phyloP scores from a whole-genome alignment of 176 grass and related monocot species.

The Areca catechu region DNA sequence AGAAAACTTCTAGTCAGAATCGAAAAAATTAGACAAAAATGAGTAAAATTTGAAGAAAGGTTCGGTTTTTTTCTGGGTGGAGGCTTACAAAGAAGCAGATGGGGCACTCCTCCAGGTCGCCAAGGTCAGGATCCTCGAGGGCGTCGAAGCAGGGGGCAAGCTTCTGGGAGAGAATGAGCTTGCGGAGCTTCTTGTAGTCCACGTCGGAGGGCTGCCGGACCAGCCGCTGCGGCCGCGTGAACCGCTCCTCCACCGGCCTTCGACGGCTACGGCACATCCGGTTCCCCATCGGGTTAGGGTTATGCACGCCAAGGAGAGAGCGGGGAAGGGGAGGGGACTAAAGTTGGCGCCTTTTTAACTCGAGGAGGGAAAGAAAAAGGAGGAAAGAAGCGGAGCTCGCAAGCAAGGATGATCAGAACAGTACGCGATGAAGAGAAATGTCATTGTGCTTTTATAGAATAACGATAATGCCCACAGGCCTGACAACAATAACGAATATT shows the following conservation, averaged over 20 bases:
- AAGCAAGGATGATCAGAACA: background rate
- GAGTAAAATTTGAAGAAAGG: background rate
- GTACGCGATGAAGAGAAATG: background rate
- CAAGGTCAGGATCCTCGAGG: slow-evolving; percentile 28
- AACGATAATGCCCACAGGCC: no score
- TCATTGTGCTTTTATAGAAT: background rate
- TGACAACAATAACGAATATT: no score
- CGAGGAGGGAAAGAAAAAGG: background rate
- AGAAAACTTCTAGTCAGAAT: background rate
- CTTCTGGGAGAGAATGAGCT: slow-evolving; percentile 43
- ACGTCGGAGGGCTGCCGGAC: slow-evolving; percentile 47
- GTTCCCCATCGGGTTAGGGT: slow-evolving; percentile 43
- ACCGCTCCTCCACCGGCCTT: slow-evolving; percentile 51
- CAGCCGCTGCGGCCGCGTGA: slow-evolving; percentile 57
- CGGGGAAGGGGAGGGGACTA: background rate
- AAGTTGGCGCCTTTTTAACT: slow-evolving; percentile 1
- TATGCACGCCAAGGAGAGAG: background rate
- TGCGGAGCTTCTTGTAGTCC: slow-evolving; percentile 44
- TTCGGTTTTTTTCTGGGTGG: background rate
- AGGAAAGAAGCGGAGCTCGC: background rate
- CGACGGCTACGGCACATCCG: slow-evolving; percentile 1
- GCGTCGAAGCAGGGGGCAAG: slow-evolving; percentile 73
- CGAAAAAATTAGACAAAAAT: background rate
- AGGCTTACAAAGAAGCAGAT: slow-evolving; percentile 63
- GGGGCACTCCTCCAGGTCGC: slow-evolving; percentile 48